Percentiles rank a stretch among this genome's conserved stretches.
These are phyloP conservation scores for Diaporthe destruens DNA, from an alignment of 2,329 filamentous ascomycete genomes.

Conservation along the genomic window DNA sequence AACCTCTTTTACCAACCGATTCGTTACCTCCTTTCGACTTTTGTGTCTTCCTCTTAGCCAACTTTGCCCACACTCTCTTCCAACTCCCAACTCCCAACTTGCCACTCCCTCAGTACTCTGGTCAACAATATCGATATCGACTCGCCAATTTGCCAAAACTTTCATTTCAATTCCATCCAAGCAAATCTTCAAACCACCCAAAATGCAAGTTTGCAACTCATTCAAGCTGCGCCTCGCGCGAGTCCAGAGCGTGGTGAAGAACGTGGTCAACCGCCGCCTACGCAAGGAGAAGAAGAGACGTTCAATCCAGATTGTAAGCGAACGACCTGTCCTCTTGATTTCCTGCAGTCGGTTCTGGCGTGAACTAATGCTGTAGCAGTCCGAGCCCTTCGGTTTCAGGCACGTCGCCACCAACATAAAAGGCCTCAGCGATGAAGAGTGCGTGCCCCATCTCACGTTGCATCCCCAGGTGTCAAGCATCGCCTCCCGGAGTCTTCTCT, in stretches of 20 bases:
- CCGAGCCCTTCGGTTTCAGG: conserved; percentile 70
- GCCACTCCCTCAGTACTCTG: conserved; percentile 25
- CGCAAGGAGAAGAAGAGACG: conserved; percentile 57
- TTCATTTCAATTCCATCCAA: not conserved
- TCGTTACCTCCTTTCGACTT: conserved; percentile 6
- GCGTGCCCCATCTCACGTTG: conserved; percentile 49
- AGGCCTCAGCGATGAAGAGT: conserved; percentile 71
- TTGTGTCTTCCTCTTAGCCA: not conserved
- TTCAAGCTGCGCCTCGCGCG: conserved; percentile 60
- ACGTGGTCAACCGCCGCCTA: conserved; percentile 47
- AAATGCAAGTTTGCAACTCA: conserved; percentile 54
- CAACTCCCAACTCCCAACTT: not conserved
- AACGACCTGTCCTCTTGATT: not conserved
- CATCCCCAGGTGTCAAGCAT: not conserved
- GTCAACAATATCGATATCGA: not conserved
- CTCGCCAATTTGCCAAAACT: not conserved
- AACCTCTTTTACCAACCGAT: conserved; percentile 4
- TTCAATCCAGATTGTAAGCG: conserved; percentile 61
- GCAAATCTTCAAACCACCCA: not conserved
- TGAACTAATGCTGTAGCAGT: conserved; percentile 56
- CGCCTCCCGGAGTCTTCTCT: not conserved
- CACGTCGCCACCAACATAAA: conserved; percentile 65
- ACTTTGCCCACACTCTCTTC: conserved; percentile 24
- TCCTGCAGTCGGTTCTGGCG: not conserved
- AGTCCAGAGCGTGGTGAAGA: conserved; percentile 55